Conservation (phyloP, 495 filamentous ascomycete genomes). For the Aspergillus sclerotioniger region DNA sequence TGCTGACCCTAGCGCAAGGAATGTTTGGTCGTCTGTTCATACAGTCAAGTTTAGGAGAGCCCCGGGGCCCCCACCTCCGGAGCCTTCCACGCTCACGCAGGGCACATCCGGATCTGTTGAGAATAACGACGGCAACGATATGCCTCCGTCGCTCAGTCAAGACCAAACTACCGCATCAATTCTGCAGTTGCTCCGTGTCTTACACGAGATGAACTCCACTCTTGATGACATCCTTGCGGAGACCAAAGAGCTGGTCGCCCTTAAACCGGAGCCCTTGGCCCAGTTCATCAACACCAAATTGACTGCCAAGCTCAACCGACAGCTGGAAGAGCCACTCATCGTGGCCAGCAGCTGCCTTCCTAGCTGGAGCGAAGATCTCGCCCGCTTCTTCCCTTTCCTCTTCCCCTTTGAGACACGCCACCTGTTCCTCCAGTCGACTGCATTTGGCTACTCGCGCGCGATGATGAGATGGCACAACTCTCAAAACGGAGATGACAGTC, state of each 20-base stretch:
- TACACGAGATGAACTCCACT: constrained; percentile 92
- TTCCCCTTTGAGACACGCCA: constrained; percentile 99
- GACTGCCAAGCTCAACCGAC: constrained; percentile 97
- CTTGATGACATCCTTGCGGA: constrained; percentile 96
- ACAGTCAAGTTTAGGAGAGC: constrained; percentile 89
- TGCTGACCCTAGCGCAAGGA: constrained; percentile 62
- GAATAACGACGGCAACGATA: constrained; percentile 48
- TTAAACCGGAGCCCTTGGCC: constrained; percentile 81
- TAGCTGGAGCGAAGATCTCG: constrained; percentile 96
- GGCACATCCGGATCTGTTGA: constrained; percentile 46
- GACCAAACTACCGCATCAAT: constrained; percentile 82
- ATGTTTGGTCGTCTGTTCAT: constrained; percentile 86
- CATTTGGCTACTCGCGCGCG: constrained; percentile 95
- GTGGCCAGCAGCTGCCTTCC: constrained; percentile 97
- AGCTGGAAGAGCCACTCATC: constrained; percentile 96
- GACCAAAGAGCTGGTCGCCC: constrained; percentile 64
- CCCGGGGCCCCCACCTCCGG: constrained; percentile 80
- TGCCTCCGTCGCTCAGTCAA: constrained; percentile 82
- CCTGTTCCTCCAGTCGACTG: constrained; percentile 95
- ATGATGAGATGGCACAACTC: constrained; percentile 98
- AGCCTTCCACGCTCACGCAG: constrained; percentile 64
- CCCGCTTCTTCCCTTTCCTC: constrained; percentile 93
- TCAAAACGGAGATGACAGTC: constrained; percentile 72
- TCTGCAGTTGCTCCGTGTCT: constrained; percentile 80
- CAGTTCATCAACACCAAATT: constrained; percentile 99